A percentile compares a stretch with the other conserved stretches of the same genome.
Conservation (phyloP, 169 alveolate species). For the Cryptosporidium parvum region DNA sequence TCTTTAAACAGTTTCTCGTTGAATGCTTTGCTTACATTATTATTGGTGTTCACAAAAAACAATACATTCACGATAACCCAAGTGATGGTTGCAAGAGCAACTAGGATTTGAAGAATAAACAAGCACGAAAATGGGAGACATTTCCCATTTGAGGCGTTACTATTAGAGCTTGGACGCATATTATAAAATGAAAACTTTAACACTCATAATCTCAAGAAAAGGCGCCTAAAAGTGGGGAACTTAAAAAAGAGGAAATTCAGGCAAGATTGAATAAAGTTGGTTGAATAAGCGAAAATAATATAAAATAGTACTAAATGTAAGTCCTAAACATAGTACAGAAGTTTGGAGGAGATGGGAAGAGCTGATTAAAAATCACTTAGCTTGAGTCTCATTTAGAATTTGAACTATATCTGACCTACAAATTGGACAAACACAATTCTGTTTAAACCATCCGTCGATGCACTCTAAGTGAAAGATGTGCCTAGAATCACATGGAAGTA, state of each 20-base stretch:
- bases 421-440: constrained; percentile 72
- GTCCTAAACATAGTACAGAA: neutral
- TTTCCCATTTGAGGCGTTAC: constrained; percentile 19
- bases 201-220: neutral
- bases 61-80: constrained; percentile 57
- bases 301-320: neutral
- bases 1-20: constrained; percentile 50
- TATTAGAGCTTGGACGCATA: neutral
- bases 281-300: neutral
- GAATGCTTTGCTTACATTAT: constrained; percentile 14
- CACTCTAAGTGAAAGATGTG: constrained; percentile 67
- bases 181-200: neutral
- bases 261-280: neutral
- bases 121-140: constrained; percentile 41
- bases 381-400: constrained; percentile 14
- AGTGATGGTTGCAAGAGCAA: constrained; percentile 49
- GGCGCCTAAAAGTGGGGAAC: constrained; percentile 47
- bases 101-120: constrained; percentile 31
- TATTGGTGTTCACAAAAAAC: constrained; percentile 41
- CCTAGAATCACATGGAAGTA: constrained; percentile 60
- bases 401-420: constrained; percentile 69
- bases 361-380: constrained; percentile 2
- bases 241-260: neutral
- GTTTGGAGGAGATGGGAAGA: neutral
- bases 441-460: constrained; percentile 73